Evolutionary conservation across 768 basidiomycete genomes (phyloP).

Genomic region (Suillus americanus): DNA sequence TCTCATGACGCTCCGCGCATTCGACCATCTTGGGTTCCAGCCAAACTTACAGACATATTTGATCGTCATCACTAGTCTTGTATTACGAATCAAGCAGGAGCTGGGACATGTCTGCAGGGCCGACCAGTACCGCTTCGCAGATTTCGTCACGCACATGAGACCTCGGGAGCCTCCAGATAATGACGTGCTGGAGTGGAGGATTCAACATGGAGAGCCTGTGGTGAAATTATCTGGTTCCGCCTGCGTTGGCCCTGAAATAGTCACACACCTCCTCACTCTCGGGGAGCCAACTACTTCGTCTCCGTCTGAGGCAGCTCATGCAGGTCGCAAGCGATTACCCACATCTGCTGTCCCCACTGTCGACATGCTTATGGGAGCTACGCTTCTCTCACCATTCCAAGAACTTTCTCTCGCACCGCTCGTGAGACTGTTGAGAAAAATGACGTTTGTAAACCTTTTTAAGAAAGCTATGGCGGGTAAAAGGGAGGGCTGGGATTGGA

Average conservation of each 20-base stretch:
- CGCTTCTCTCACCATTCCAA: not conserved
- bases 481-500: slow-evolving; percentile 26
- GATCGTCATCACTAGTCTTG: slow-evolving; percentile 39
- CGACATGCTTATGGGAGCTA: slow-evolving; percentile 18
- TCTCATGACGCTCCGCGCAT: slow-evolving; percentile 36
- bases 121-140: slow-evolving; percentile 19
- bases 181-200: slow-evolving; percentile 16
- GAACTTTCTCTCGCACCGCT: slow-evolving; percentile 23
- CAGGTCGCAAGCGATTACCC: not conserved
- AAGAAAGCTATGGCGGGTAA: slow-evolving; percentile 19
- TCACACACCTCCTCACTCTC: slow-evolving; percentile 24
- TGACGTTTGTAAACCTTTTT: slow-evolving; percentile 20
- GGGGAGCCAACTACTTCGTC: slow-evolving; percentile 3
- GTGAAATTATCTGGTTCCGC: slow-evolving; percentile 5
- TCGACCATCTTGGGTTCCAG: slow-evolving; percentile 27
- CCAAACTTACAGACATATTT: slow-evolving; percentile 40
- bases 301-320: not conserved
- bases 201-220: slow-evolving; percentile 3
- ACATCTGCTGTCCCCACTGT: slow-evolving; percentile 13
- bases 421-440: slow-evolving; percentile 20
- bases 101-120: slow-evolving; percentile 2
- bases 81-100: slow-evolving; percentile 30
- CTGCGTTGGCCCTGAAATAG: slow-evolving; percentile 12
- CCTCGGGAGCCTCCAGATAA: slow-evolving; percentile 20
- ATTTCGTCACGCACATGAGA: slow-evolving; percentile 23